These are phyloP conservation scores for Odontarrhena argentea DNA, from an alignment of 345 rosid genomes.

Conservation along the genomic window DNA sequence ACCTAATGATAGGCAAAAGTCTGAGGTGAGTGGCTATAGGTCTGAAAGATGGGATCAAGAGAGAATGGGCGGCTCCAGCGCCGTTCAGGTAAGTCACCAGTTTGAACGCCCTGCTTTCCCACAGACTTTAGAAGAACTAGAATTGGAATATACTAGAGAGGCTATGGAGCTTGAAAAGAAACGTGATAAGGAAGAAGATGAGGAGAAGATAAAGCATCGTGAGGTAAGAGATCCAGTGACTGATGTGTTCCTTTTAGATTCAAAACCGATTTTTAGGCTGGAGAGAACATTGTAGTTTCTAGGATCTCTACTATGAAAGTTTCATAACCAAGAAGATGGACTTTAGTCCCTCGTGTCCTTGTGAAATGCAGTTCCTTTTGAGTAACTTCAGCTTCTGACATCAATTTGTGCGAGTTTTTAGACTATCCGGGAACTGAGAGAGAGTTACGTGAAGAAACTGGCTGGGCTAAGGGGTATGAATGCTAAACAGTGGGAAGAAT, in stretches of 20 bases:
- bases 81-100: conserved; percentile 63
- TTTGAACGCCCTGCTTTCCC: conserved; percentile 67
- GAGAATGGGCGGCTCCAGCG: conserved; percentile 57
- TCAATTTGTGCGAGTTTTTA: conserved; percentile 50
- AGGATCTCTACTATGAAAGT: conserved; percentile 3
- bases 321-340: conserved; percentile 20
- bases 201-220: conserved; percentile 89
- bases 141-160: conserved; percentile 76
- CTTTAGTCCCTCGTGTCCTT: conserved; percentile 5
- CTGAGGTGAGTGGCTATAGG: conserved; percentile 62
- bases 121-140: conserved; percentile 78
- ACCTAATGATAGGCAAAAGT: conserved; percentile 71
- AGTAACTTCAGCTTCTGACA: conserved; percentile 46
- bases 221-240: conserved; percentile 70
- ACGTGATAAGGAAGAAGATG: conserved; percentile 90
- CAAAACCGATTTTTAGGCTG: conserved; percentile 26
- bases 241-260: conserved; percentile 29
- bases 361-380: conserved; percentile 26
- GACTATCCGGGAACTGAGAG: conserved; percentile 90
- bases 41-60: conserved; percentile 75
- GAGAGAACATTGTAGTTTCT: conserved; percentile 22
- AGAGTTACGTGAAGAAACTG: conserved; percentile 77
- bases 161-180: conserved; percentile 73
- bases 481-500: conserved; percentile 82
- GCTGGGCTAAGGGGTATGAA: conserved; percentile 62